These are phyloP conservation scores for Verticillium nonalfalfae DNA, from an alignment of 2,329 filamentous ascomycete genomes.

Conservation along the genomic window DNA sequence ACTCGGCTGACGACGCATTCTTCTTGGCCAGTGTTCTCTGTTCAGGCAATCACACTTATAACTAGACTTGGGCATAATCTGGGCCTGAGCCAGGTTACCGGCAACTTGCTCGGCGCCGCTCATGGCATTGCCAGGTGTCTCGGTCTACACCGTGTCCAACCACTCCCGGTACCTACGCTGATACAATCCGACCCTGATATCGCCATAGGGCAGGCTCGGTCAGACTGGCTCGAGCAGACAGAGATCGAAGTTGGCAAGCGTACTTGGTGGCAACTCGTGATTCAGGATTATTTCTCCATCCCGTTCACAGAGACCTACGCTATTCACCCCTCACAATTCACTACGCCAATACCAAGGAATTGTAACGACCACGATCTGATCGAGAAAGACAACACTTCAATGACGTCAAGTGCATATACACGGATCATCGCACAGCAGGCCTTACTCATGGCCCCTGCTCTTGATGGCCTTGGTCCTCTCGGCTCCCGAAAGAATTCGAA, in stretches of 20 bases:
- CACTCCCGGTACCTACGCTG: neutral
- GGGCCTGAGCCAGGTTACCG: conserved; percentile 25
- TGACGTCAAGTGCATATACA: conserved; percentile 16
- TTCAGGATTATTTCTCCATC: conserved; percentile 27
- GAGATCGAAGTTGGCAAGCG: conserved; percentile 25
- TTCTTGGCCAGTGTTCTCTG: conserved; percentile 16
- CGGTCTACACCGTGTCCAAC: conserved; percentile 16
- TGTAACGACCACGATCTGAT: conserved; percentile 20
- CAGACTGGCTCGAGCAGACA: conserved; percentile 12
- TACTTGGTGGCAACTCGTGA: conserved; percentile 28
- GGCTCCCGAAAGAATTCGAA: conserved; percentile 15
- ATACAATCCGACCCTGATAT: neutral
- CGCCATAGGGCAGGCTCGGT: neutral
- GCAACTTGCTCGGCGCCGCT: conserved; percentile 24
- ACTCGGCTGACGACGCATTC: neutral
- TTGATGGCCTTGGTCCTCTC: conserved; percentile 22
- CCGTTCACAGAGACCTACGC: conserved; percentile 29
- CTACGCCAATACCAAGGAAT: conserved; percentile 22
- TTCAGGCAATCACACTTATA: conserved; percentile 28
- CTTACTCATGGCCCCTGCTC: conserved; percentile 19
- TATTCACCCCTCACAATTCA: conserved; percentile 21
- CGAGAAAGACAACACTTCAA: conserved; percentile 1
- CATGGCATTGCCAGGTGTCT: conserved; percentile 26
- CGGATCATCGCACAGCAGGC: conserved; percentile 21
- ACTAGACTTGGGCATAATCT: conserved; percentile 29